Conservation (phyloP, 352 stramenopile species). For the Phytophthora tentaculata region DNA sequence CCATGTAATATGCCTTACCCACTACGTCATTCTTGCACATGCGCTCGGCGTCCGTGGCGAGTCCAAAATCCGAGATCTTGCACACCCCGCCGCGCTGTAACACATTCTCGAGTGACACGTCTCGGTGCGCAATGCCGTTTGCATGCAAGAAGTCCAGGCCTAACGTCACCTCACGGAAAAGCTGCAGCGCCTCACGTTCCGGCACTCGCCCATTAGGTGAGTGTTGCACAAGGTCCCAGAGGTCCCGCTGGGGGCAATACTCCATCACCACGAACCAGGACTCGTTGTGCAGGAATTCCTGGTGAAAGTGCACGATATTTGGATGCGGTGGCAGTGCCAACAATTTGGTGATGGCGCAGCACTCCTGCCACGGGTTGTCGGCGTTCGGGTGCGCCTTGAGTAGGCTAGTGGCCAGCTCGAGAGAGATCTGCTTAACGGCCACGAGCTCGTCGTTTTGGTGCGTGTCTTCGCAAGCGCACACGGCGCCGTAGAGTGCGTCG, state of each 20-base stretch:
- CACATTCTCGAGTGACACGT: conserved; percentile 67
- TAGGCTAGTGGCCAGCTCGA: neutral
- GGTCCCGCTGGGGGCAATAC: conserved; percentile 52
- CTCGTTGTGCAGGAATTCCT: conserved; percentile 30
- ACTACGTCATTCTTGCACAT: conserved; percentile 31
- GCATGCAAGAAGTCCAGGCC: conserved; percentile 53
- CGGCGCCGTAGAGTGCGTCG: conserved; percentile 21
- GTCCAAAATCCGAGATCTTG: conserved; percentile 68
- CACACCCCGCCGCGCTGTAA: conserved; percentile 29
- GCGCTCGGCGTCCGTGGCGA: conserved; percentile 12
- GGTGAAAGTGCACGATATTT: conserved; percentile 7
- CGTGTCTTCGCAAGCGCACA: neutral
- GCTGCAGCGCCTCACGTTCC: conserved; percentile 26
- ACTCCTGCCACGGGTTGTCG: neutral
- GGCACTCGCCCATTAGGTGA: conserved; percentile 26
- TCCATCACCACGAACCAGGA: conserved; percentile 62
- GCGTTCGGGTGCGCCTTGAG: neutral
- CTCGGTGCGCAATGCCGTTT: conserved; percentile 54
- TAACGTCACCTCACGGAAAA: conserved; percentile 36
- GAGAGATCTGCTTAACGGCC: neutral
- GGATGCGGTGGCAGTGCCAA: neutral
- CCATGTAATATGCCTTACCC: conserved; percentile 68
- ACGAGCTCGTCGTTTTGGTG: neutral
- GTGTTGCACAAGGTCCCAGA: conserved; percentile 39
- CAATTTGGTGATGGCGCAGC: neutral